These are phyloP conservation scores for Lactifluus volemus DNA, from an alignment of 768 basidiomycete genomes.

Conservation along the genomic window DNA sequence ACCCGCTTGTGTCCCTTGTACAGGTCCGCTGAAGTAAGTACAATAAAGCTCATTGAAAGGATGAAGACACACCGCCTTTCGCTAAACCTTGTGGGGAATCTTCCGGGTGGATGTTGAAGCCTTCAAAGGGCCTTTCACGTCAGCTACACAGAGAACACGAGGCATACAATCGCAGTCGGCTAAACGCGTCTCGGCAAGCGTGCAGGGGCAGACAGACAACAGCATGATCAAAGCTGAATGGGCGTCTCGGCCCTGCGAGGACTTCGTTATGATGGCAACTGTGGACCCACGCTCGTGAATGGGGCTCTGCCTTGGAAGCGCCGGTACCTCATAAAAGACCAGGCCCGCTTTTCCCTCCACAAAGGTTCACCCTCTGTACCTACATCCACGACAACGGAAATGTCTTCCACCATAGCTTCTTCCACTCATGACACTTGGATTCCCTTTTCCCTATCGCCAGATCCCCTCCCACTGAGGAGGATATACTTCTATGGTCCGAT, in stretches of 20 bases:
- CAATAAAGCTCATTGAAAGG: background rate
- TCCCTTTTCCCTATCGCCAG: background rate
- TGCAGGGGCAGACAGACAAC: no score
- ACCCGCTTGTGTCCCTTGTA: background rate
- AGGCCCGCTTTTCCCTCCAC: background rate
- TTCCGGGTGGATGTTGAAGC: background rate
- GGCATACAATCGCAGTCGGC: background rate
- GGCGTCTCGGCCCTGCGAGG: no score
- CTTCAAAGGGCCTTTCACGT: background rate
- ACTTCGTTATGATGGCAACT: background rate
- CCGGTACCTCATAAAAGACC: background rate
- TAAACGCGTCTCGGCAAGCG: background rate
- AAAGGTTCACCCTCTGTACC: background rate
- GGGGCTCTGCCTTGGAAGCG: background rate
- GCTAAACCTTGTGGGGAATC: background rate
- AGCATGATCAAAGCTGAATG: no score
- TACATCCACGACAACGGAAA: background rate
- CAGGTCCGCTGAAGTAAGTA: background rate
- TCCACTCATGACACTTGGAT: background rate
- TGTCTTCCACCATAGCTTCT: background rate
- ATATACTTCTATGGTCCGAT: background rate
- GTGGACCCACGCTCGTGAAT: background rate
- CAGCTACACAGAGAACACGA: background rate
- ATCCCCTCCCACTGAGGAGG: background rate
- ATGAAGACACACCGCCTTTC: background rate